Conservation (phyloP, 2,329 filamentous ascomycete genomes). For the Pseudogymnoascus destructans region DNA sequence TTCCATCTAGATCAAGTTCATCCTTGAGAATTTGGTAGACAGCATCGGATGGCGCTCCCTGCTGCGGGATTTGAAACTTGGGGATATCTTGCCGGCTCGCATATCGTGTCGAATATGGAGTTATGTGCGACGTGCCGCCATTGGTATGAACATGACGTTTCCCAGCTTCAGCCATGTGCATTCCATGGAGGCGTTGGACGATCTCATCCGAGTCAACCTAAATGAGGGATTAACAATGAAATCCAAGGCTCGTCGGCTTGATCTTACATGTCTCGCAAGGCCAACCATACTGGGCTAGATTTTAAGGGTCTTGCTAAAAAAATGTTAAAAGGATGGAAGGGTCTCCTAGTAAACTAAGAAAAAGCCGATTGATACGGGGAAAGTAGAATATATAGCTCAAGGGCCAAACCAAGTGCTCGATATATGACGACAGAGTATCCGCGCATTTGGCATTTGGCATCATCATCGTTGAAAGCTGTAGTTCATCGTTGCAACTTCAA, state of each 20-base stretch:
- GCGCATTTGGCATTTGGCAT: neutral
- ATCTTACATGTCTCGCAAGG: conserved; percentile 5
- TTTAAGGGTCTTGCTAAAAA: neutral
- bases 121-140: conserved; percentile 37
- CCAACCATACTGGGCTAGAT: neutral
- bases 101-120: conserved; percentile 45
- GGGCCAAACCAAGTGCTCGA: neutral
- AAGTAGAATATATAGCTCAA: neutral
- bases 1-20: conserved; percentile 50
- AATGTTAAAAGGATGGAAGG: neutral
- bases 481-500: neutral
- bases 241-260: neutral
- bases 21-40: conserved; percentile 53
- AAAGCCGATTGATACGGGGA: neutral
- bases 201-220: conserved; percentile 44
- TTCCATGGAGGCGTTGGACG: conserved; percentile 37
- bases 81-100: conserved; percentile 40
- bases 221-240: neutral
- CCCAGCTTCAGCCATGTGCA: conserved; percentile 28
- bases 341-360: neutral
- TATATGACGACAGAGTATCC: neutral
- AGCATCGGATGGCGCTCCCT: conserved; percentile 46
- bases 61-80: conserved; percentile 44
- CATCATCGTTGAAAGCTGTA: neutral
- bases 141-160: conserved; percentile 27